A percentile compares a stretch with the other conserved stretches of the same genome.
Evolutionary conservation across 1,284 basidiomycete species (phyloP).

Genomic region (Sphaerobolus stellatus): DNA sequence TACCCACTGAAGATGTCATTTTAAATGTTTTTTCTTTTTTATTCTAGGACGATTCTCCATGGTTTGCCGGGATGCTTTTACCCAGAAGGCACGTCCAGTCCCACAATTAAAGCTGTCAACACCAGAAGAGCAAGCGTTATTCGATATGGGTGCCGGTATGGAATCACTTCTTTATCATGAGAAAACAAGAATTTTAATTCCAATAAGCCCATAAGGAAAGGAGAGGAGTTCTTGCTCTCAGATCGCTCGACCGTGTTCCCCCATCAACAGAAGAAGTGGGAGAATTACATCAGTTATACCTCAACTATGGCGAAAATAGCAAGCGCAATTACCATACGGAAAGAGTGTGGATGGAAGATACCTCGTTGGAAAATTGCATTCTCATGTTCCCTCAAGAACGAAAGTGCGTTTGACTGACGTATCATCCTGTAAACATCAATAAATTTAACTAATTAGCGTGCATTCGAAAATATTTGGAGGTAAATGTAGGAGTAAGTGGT

Average conservation of each 20-base stretch:
- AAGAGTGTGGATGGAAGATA: constrained; percentile 66
- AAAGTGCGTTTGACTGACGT: constrained; percentile 71
- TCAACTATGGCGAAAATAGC: constrained; percentile 49
- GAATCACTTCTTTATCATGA: neutral
- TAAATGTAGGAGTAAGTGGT: too few relatives aligned
- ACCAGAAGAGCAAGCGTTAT: constrained; percentile 62
- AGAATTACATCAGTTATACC: constrained; percentile 66
- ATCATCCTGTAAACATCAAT: too few relatives aligned
- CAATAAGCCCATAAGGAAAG: constrained; percentile 51
- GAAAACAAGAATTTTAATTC: constrained; percentile 6
- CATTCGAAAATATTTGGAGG: constrained; percentile 83
- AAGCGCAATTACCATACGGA: constrained; percentile 33
- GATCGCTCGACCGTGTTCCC: constrained; percentile 67
- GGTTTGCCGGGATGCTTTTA: constrained; percentile 75
- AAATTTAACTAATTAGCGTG: too few relatives aligned
- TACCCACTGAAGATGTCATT: neutral
- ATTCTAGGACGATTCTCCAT: constrained; percentile 68
- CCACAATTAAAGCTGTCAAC: constrained; percentile 62
- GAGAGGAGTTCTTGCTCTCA: constrained; percentile 50
- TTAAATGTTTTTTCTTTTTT: neutral
- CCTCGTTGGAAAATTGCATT: constrained; percentile 63
- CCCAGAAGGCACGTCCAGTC: constrained; percentile 64
- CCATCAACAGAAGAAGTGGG: constrained; percentile 68
- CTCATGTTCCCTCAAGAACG: constrained; percentile 86
- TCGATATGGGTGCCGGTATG: constrained; percentile 68